Evolutionary conservation across 2,329 filamentous ascomycete genomes (phyloP), one percentile per base, ranked within the genome.

Genomic region (Penicillium sp.): DNA sequence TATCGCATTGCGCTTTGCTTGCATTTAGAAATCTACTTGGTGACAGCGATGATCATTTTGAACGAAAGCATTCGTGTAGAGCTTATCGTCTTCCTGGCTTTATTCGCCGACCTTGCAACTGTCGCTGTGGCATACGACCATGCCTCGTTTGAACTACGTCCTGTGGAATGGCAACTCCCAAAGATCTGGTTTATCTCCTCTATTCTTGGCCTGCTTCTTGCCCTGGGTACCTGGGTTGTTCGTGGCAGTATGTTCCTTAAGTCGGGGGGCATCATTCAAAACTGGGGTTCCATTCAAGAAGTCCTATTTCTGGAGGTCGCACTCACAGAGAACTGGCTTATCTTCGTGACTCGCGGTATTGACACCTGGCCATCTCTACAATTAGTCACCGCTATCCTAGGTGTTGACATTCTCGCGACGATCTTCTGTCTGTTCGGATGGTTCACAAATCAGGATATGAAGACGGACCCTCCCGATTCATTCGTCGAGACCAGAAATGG

Each of bases 301-400:
- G 87, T 91, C 46, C 80, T 96, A 69, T 96, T 96, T 86, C 85
- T 96, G 45, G 87, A 96, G 80, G 89, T 96, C 73, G 93, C 90
- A 8, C 86, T 96, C 54, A 93, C 91, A 59, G 91, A 96, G 83
- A 96, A 96, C 81, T 96, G 91, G 92, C 86, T 96, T 51, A 96
- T 96, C 76, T 96, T 96, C 82, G 93, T 96, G 78, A 96, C 91
- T 63, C 90, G 91, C 82, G 91, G 89, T 60, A 86, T 84, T 60
- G 82, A 86, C 70, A 91, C 88, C 6, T 88, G 84, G 80, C 89
- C 89, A 49, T 90, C 88, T 0, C 87, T 87, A 81, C 88, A 90
- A 71, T 80, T 92, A 26, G 81, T 91, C 54, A 78, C 77, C 39
- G 89, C 89, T 56, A 91, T 91, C 70, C 77, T 89, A 54, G 84